Base-by-base conservation (phyloP, 163 green algal species). In the Smithsoniella earleae region DNA sequence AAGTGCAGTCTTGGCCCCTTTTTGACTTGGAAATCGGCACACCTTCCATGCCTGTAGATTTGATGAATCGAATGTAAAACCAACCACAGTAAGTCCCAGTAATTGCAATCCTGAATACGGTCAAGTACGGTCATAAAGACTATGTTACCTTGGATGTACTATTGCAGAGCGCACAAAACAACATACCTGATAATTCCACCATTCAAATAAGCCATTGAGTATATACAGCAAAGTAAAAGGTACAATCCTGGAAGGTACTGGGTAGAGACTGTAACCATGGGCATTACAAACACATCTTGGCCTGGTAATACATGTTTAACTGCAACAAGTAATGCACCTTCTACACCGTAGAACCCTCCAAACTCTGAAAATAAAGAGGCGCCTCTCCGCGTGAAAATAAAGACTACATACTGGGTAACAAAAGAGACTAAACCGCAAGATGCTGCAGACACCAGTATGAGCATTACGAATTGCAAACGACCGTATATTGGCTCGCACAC, bases 261-360 rank as follows among this genome's bases (percentile, higher is more conserved):
- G 10, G 58, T 69, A 16, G 58, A 34, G 30, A 69, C 25, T 5
- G 58, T 33, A 4, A 38, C 27, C 18, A 30, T 13, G 5, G 58
- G 25, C 10, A 69, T 25, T n/a, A 69, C 8, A 3, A 1, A 43
- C 4, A 69, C 16, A n/a, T 69, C 58, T 13, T 69, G 58, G 0
- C 58, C 58, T 43, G 58, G 58, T 33, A 69, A 43, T 18, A 69
- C 58, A 38, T 69, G 58, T 13, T 69, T 69, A 16, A 69, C 27
- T 40, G 58, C 58, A 8, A 69, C 58, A 33, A 69, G 43, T 5
- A 69, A 31, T 5, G 58, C 58, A 4, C 58, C 58, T 69, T 69
- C 30, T 16, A 69, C 58, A n/a, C 58, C 58, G 16, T 34, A 38
- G 58, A 69, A 69, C 22, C 58, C 58, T 20, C 16, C 58, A 16